Evolutionary conservation across 331 rosid genomes (phyloP), one percentile per base, ranked within the genome.

Genomic region (Cydonia oblonga): DNA sequence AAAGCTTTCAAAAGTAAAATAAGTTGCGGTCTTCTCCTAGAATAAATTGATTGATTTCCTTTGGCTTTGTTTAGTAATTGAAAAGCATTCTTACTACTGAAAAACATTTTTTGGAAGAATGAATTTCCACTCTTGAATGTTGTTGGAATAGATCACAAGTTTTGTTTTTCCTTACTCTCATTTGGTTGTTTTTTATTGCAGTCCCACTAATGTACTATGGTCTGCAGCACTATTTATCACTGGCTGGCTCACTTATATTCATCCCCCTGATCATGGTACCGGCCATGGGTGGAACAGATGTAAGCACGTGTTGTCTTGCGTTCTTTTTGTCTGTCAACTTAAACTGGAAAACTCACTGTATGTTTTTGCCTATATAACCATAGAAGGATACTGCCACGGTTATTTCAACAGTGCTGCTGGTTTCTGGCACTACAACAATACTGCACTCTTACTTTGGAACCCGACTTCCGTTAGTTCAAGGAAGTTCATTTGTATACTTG

Each of bases 221-320:
- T 78, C 86, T 90, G 79, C 97, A 93, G 83, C 98, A 93, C 75
- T 90, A 88, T 79, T 79, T 93, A 19, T 93, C 98, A 56, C 72
- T 93, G 85, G 86, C 91, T 40, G 97, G 98, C 70, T 93, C 98
- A 10, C 85, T 93, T 71, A 81, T 93, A 63, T 84, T 93, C 79
- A 81, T 93, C 57, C 98, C 98, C 68, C 70, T 87, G 66, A 82
- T 93, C 81, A 90, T 90, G 71, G 90, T 90, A 64, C 97, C 98
- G 24, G 81, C 88, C 72, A 88, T 90, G 98, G 96, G 93, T 33
- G 98, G 97, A 86, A 85, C 90, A 69, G 96, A 88, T 78, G 98
- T 93, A 87, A 84, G 97, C 75, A 65, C 79, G 40, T 38, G 38
- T 70, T 58, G 53, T 75, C 44, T 72, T 58, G 64, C 59, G 9